Conservation (phyloP, 257 asterid species). For the Gentiana dahurica region DNA sequence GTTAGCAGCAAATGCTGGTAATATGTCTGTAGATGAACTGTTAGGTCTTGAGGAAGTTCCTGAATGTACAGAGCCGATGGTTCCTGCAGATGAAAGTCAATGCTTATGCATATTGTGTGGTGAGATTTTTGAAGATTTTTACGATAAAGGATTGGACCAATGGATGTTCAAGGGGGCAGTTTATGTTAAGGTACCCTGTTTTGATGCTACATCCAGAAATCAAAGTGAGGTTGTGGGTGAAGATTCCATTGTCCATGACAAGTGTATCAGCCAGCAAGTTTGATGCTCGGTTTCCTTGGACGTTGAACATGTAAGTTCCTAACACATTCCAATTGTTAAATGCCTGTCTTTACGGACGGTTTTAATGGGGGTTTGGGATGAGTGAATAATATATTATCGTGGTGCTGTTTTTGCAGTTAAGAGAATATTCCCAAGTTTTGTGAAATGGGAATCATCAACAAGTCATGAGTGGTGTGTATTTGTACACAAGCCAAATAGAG, state of each 20-base stretch:
- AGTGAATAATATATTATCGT: too few relatives aligned
- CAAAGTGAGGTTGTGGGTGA: conserved; percentile 16
- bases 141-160: conserved; percentile 38
- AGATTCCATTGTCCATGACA: conserved; percentile 58
- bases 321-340: too few relatives aligned
- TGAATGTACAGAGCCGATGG: conserved; percentile 41
- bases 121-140: conserved; percentile 70
- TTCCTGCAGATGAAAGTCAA: conserved; percentile 80
- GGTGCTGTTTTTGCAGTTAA: too few relatives aligned
- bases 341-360: too few relatives aligned
- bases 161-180: conserved; percentile 90
- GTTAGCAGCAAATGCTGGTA: conserved; percentile 31
- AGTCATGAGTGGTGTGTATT: too few relatives aligned
- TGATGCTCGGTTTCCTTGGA: conserved; percentile 26
- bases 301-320: conserved; percentile 40
- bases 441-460: too few relatives aligned
- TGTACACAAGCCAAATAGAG: too few relatives aligned
- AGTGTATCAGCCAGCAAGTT: conserved; percentile 41
- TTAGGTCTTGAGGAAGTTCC: conserved; percentile 18
- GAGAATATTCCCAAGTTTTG: too few relatives aligned
- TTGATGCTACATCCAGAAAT: conserved; percentile 16
- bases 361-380: too few relatives aligned
- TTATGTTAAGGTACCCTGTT: conserved; percentile 30
- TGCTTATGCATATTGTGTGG: conserved; percentile 81
- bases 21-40: conserved; percentile 19